Conservation (phyloP, 2,329 filamentous ascomycete genomes). For the Beauveria medogensis region DNA sequence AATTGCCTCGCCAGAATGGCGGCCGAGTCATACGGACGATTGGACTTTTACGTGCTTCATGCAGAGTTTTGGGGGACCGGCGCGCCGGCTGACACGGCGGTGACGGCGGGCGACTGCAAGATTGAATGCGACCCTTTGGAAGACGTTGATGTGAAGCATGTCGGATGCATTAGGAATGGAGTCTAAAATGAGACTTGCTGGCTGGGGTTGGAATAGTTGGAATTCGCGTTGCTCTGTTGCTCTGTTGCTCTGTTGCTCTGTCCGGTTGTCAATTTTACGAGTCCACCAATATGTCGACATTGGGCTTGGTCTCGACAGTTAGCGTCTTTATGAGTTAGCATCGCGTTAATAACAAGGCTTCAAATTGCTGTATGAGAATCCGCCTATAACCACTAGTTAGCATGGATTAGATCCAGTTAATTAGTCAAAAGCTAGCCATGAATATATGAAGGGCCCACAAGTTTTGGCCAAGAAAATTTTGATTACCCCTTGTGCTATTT, state of each 20-base stretch:
- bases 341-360: background rate
- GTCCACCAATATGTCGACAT: too few species aligned
- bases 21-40: background rate
- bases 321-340: background rate
- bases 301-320: too few species aligned
- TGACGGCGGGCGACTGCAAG: background rate
- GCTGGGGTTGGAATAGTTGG: background rate
- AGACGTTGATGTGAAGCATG: background rate
- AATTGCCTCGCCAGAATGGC: slow-evolving; percentile 11
- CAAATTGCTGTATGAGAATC: background rate
- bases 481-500: background rate
- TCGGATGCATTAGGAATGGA: background rate
- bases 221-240: background rate
- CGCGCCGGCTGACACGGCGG: background rate
- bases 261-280: too few species aligned
- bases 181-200: too few species aligned
- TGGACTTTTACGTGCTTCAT: background rate
- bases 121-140: background rate
- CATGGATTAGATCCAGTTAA: background rate
- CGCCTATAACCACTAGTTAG: background rate
- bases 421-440: background rate
- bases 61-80: slow-evolving; percentile 3
- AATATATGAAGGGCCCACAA: background rate
- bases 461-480: too few species aligned
- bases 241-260: background rate